phyloP scores from a whole-genome alignment of 2,329 filamentous ascomycete species.

The Colletotrichum graminicola region DNA sequence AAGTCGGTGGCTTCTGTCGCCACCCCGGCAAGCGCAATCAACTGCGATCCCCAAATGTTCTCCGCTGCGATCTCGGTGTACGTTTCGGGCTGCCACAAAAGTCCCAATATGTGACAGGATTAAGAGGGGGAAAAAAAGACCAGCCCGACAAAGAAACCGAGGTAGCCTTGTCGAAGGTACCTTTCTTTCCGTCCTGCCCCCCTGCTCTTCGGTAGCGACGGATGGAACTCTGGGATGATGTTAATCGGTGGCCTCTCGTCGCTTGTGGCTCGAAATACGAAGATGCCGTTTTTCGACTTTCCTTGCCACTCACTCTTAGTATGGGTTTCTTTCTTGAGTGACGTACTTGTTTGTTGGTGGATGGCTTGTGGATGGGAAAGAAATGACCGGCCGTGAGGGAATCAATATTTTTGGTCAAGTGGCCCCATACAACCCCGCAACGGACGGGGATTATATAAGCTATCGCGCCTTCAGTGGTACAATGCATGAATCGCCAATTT shows the following conservation, averaged over 20 bases:
- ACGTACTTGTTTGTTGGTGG: slow-evolving; percentile 26
- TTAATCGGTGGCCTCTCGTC: slow-evolving; percentile 18
- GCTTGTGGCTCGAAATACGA: slow-evolving; percentile 21
- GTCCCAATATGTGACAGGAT: not conserved
- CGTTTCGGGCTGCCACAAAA: slow-evolving; percentile 15
- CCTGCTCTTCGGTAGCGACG: slow-evolving; percentile 29
- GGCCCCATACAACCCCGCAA: slow-evolving; percentile 19
- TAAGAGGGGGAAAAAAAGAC: not conserved
- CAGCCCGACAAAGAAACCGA: slow-evolving; percentile 4
- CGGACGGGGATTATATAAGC: slow-evolving; percentile 41
- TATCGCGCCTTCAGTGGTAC: not conserved
- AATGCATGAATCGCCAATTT: slow-evolving; percentile 40
- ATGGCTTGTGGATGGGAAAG: slow-evolving; percentile 38
- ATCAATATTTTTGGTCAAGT: slow-evolving; percentile 39
- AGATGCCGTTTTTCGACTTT: slow-evolving; percentile 16
- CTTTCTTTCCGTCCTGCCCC: slow-evolving; percentile 3
- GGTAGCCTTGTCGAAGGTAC: slow-evolving; percentile 24
- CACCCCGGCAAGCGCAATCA: slow-evolving; percentile 33
- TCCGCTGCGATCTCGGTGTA: slow-evolving; percentile 28
- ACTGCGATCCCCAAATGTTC: slow-evolving; percentile 2
- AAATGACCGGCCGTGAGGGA: slow-evolving; percentile 33
- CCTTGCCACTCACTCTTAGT: slow-evolving; percentile 3
- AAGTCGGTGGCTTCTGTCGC: not conserved
- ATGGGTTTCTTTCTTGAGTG: slow-evolving; percentile 24
- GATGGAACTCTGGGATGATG: slow-evolving; percentile 22